These are phyloP conservation scores for Pyrenochaeta sp. DNA, from an alignment of 2,329 filamentous ascomycete species.

Conservation along the genomic window DNA sequence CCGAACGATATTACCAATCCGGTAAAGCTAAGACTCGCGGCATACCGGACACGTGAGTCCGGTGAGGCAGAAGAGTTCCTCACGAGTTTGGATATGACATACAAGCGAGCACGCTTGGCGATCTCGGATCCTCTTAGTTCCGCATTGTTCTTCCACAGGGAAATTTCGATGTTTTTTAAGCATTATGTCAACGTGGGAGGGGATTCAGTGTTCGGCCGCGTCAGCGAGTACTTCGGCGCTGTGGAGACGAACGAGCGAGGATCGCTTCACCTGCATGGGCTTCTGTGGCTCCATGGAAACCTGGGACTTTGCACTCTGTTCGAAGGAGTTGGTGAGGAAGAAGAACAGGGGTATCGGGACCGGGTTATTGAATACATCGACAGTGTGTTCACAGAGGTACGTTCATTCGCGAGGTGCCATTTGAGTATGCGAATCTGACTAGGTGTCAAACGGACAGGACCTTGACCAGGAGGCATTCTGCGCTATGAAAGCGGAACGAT, in stretches of 20 bases:
- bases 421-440: too few species aligned
- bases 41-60: constrained; percentile 2
- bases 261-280: constrained; percentile 2
- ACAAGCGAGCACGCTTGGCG: neutral
- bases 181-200: constrained; percentile 5
- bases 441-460: neutral
- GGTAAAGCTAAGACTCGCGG: constrained; percentile 5
- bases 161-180: constrained; percentile 3
- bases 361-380: neutral
- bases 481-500: neutral
- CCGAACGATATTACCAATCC: constrained; percentile 10
- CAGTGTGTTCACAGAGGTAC: constrained; percentile 5
- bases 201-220: constrained; percentile 1
- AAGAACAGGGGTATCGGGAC: neutral
- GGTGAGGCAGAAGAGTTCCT: neutral
- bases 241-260: constrained; percentile 7
- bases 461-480: constrained; percentile 3
- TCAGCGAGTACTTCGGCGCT: constrained; percentile 5
- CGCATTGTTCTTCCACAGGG: constrained; percentile 1
- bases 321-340: neutral
- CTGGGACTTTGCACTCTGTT: neutral
- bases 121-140: constrained; percentile 3
- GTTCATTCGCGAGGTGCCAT: too few species aligned
- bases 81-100: constrained; percentile 1
- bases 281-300: constrained; percentile 5